Conservation (phyloP, 2,329 filamentous ascomycete species). For the Cytospora piceae region DNA sequence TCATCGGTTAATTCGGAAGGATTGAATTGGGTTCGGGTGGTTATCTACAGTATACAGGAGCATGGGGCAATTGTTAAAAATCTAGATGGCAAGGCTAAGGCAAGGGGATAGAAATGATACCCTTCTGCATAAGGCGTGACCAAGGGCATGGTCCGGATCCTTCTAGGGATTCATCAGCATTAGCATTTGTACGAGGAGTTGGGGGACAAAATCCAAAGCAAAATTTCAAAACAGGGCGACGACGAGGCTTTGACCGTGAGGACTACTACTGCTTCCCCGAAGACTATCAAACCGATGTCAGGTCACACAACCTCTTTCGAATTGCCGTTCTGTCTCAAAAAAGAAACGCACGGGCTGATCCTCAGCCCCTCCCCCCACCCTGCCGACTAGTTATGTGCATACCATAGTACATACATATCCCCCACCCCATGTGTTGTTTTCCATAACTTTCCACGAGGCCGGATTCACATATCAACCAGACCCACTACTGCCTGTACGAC, state of each 20-base stretch:
- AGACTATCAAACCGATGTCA: not conserved
- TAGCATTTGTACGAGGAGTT: not conserved
- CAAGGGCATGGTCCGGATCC: not conserved
- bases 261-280: not conserved
- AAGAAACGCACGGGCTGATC: not conserved
- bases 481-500: conserved; percentile 1
- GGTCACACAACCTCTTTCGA: not conserved
- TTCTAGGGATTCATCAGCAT: not conserved
- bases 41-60: conserved; percentile 22
- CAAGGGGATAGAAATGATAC: conserved; percentile 15
- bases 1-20: conserved; percentile 16
- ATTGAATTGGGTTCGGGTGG: conserved; percentile 1
- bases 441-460: conserved; percentile 3
- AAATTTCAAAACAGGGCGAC: not conserved
- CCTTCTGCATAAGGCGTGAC: not conserved
- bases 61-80: not conserved
- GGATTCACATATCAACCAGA: not conserved
- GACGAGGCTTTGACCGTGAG: conserved; percentile 1
- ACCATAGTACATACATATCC: not conserved
- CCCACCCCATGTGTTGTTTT: not conserved
- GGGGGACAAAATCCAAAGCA: not conserved
- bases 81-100: not conserved
- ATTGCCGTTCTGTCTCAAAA: not conserved
- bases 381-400: not conserved
- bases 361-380: not conserved